Evolutionary conservation across 1,284 basidiomycete genomes (phyloP), one percentile per base, ranked within the genome.

Genomic region (Apiotrichum akiyoshidainum): DNA sequence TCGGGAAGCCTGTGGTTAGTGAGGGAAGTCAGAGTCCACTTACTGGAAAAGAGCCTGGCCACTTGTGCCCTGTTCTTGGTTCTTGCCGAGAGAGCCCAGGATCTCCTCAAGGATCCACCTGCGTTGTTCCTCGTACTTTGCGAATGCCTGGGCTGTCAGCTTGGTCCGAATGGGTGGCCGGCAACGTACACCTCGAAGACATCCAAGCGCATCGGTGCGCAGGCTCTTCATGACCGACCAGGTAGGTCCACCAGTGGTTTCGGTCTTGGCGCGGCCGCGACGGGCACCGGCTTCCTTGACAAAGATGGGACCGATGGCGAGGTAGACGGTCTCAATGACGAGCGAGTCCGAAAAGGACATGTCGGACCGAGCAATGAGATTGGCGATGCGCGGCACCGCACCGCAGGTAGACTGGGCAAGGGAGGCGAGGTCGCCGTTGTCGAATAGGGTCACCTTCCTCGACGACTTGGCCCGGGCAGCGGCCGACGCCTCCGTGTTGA

Each of bases 91-190:
- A 0, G 90, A 92, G 5, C 86, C 85, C 19, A 99, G 75, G 35
- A 98, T 92, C 75, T 98, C 95, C 73, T 97, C 93, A 21, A 99
- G 88, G 63, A 98, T 95, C 92, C 93, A 97, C 1, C 87, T 85
- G 1, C 95, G 82, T 75, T 99, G 95, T 41, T 88, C 86, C 59
- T 90, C 86, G 65, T 96, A 87, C 62, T 87, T 88, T 9, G 91
- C 90, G 70, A 97, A 98, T 34, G 95, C 87, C 87, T 92, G 68
- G 10, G 0, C 10, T 19, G 41, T 52, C 44, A 45, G 19, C 12
- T 16, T n/a, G 14, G 7, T 39, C 21, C 16, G 12, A 14, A 41
- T 54, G 17, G n/a, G n/a, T n/a, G n/a, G n/a, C 42, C 31, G 65
- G 40, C 16, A 40, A 78, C 87, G 79, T 69, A 93, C 90, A 66